Conservation (phyloP, 2,329 filamentous ascomycete species). For the Fusarium sp. region DNA sequence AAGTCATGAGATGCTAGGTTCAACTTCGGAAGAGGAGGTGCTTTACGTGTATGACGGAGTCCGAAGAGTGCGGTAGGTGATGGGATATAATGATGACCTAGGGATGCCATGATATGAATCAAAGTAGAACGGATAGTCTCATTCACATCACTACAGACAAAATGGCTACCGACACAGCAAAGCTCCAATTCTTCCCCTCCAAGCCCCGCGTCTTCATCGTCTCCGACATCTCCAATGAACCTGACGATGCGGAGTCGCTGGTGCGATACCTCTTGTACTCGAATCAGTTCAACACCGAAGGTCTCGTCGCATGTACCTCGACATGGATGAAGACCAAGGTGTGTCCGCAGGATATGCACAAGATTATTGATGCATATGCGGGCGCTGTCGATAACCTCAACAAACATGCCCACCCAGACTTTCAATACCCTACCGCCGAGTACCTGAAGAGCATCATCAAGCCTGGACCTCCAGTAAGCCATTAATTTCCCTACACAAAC, state of each 20-base stretch:
- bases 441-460: conserved; percentile 51
- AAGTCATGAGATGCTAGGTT: conserved; percentile 13
- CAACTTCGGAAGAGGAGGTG: conserved; percentile 17
- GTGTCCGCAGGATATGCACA: conserved; percentile 56
- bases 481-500: not conserved
- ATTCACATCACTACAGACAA: not conserved
- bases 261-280: conserved; percentile 58
- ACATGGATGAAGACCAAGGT: conserved; percentile 57
- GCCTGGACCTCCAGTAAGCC: conserved; percentile 50
- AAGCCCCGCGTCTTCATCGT: conserved; percentile 55
- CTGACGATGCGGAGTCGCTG: conserved; percentile 58
- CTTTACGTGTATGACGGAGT: not conserved
- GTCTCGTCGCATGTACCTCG: conserved; percentile 59
- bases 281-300: conserved; percentile 60
- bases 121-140: not conserved
- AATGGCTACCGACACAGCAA: conserved; percentile 31
- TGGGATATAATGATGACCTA: conserved; percentile 25
- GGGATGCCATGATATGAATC: conserved; percentile 11
- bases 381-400: conserved; percentile 61
- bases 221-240: conserved; percentile 60
- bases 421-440: conserved; percentile 54
- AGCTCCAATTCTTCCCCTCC: conserved; percentile 32
- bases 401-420: conserved; percentile 57
- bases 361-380: conserved; percentile 57
- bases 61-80: not conserved